Percentiles rank a stretch among this genome's conserved stretches.
phyloP scores from a whole-genome alignment of 768 basidiomycete genomes.

The Suillus clintonianus region DNA sequence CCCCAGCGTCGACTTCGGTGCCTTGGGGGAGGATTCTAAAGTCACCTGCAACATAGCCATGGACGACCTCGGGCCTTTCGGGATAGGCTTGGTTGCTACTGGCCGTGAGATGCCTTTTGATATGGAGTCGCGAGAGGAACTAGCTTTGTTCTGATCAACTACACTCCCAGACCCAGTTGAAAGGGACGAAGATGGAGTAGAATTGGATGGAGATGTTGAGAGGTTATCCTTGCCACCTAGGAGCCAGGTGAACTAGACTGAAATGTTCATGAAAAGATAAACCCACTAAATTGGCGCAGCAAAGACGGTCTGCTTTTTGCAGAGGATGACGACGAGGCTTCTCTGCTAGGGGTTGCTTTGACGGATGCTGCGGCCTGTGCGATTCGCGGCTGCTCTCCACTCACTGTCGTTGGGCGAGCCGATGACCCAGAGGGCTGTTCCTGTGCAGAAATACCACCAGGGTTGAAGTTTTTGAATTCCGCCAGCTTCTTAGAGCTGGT shows the following conservation, averaged over 20 bases:
- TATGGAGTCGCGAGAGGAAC: background rate
- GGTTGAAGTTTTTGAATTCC: slow-evolving; percentile 2
- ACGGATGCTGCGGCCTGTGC: background rate
- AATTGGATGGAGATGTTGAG: background rate
- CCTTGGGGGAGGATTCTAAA: background rate
- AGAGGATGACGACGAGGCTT: background rate
- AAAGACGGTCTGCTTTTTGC: background rate
- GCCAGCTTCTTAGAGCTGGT: background rate
- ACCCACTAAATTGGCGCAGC: background rate
- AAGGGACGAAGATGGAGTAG: background rate
- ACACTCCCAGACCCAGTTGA: background rate
- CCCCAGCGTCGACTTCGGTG: background rate
- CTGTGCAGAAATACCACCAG: background rate
- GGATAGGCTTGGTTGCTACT: background rate
- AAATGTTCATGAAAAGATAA: background rate
- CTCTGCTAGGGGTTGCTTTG: background rate
- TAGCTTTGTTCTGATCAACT: background rate
- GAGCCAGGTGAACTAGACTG: background rate
- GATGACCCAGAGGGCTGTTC: background rate
- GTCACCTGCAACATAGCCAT: background rate
- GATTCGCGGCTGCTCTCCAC: background rate
- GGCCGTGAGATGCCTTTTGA: background rate
- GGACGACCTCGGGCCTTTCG: background rate
- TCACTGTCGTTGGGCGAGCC: background rate
- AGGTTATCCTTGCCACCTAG: background rate